Base-by-base conservation (phyloP, 2,329 filamentous ascomycete species). In the Chaetothyriales sp. region DNA sequence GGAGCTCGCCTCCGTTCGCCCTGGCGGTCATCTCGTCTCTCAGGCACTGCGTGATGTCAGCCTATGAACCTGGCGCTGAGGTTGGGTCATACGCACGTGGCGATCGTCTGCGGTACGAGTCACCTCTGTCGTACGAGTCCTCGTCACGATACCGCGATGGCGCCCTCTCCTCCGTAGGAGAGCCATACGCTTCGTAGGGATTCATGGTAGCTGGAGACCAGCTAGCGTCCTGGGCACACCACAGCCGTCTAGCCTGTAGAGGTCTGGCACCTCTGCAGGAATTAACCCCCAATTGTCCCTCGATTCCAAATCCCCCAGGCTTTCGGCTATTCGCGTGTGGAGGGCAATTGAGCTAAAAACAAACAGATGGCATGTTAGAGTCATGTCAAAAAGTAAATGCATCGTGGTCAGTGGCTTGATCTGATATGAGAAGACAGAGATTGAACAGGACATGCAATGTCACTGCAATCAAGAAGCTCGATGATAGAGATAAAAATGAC, bases 141-240 rank as follows among this genome's bases (percentile, higher is more conserved):
- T 65, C 67, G 43, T 72, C 69, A 18, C 69, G 67, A 60, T 70
- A 69, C 54, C 68, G 67, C 1, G 58, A 48, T 7, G 65, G 60
- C 20, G 62, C 55, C 49, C 65, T 64, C 20, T 61, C 57, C 29
- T 58, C 54, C 5, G 62, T 56, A 13, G 71, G 70, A 29, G 71
- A 73, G 10, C 64, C 67, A 54, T 69, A 71, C n/a, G 61, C 61
- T 49, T 73, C 71, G 54, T 71, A 73, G 15, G 71, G 66, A 65
- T 73, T 71, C 71, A 74, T 74, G 25, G 49, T 57, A 43, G 18
- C 15, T 46, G 18, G 7, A 10, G 18, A 25, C 18, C 18, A 28
- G 25, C 46, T 18, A 53, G 37, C 54, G 53, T 52, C 54, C 48
- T 51, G 48, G 48, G n/a, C 5, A 19, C 10, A 22, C 18, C 18